phyloP scores from a whole-genome alignment of 2,329 filamentous ascomycete genomes.

The Bipolaris sorokiniana region DNA sequence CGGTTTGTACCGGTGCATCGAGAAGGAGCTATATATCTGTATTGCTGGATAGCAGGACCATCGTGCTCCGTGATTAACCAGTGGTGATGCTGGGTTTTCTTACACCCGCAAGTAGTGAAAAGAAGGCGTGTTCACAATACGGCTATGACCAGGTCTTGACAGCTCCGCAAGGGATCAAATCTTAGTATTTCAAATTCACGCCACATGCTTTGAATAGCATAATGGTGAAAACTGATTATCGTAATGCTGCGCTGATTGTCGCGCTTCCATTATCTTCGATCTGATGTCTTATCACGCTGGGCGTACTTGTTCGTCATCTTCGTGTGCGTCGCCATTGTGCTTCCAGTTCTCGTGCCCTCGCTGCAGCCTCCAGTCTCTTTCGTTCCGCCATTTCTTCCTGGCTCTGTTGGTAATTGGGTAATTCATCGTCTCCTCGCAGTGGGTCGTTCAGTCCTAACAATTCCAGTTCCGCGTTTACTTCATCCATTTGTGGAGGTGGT shows the following conservation, averaged over 20 bases:
- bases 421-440: slow-evolving; percentile 44
- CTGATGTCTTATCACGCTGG: background rate
- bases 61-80: background rate
- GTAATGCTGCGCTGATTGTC: background rate
- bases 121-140: background rate
- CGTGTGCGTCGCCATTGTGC: slow-evolving; percentile 48
- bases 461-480: slow-evolving; percentile 40
- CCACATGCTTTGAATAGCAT: background rate
- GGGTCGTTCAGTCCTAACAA: slow-evolving; percentile 41
- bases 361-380: slow-evolving; percentile 50
- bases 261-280: background rate
- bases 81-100: background rate
- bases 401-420: slow-evolving; percentile 56
- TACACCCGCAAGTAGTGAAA: background rate
- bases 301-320: slow-evolving; percentile 2
- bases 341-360: slow-evolving; percentile 54
- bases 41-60: background rate
- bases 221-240: background rate
- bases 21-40: too few species aligned
- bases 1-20: too few species aligned
- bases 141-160: background rate
- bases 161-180: background rate
- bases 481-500: slow-evolving; percentile 29
- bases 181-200: background rate
- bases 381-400: slow-evolving; percentile 53